A percentile compares a stretch with the other conserved stretches of the same genome.
Evolutionary conservation across 148 eudicot species (phyloP).

Genomic region (Nepenthes mirabilis): DNA sequence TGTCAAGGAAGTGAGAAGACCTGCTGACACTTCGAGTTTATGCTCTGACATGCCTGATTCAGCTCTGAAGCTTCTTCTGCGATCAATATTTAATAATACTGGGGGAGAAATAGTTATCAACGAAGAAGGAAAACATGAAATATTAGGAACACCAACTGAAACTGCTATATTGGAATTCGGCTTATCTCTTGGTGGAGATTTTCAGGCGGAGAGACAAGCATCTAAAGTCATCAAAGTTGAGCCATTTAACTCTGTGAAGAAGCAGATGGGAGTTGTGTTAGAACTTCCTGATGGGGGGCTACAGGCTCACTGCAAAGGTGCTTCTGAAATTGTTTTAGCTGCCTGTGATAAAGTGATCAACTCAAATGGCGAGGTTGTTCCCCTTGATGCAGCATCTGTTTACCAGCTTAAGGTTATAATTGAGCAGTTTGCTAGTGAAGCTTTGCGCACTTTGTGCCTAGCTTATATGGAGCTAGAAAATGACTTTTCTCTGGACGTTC

Average conservation of each 20-base stretch:
- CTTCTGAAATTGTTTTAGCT: conserved; percentile 89
- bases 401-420: conserved; percentile 55
- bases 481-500: conserved; percentile 42
- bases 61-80: conserved; percentile 43
- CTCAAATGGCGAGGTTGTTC: conserved; percentile 57
- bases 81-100: conserved; percentile 79
- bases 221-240: conserved; percentile 67
- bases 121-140: conserved; percentile 57
- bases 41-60: conserved; percentile 49
- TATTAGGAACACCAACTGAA: conserved; percentile 90
- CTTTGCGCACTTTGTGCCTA: conserved; percentile 84
- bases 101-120: conserved; percentile 84
- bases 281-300: conserved; percentile 64
- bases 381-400: conserved; percentile 41
- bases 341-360: conserved; percentile 70
- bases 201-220: conserved; percentile 47
- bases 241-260: conserved; percentile 91
- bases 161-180: conserved; percentile 77
- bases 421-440: conserved; percentile 71
- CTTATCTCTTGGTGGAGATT: conserved; percentile 77
- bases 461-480: conserved; percentile 62
- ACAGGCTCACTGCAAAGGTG: conserved; percentile 84
- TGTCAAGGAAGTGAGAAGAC: conserved; percentile 35
- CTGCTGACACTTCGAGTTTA: conserved; percentile 19
- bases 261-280: conserved; percentile 80